Percentiles rank a stretch among this genome's conserved stretches.
phyloP scores from a whole-genome alignment of 2,329 filamentous ascomycete genomes.

The Clarireedia paspali region DNA sequence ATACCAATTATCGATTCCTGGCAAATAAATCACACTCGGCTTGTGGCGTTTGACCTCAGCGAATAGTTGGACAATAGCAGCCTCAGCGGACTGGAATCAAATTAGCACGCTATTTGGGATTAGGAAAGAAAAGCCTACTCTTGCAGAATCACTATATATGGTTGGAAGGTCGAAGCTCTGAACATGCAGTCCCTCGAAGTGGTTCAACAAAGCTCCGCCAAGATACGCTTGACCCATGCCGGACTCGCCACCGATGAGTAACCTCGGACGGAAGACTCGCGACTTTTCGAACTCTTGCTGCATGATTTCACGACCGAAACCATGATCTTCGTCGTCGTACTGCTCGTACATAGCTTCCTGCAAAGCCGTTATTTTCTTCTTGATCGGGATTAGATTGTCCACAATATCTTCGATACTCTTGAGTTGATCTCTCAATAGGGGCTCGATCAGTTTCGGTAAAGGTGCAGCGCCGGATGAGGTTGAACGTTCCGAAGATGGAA shows the following conservation, averaged over 20 bases:
- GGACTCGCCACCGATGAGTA: conserved; percentile 71
- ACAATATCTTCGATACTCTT: conserved; percentile 59
- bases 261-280: conserved; percentile 78
- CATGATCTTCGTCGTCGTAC: conserved; percentile 71
- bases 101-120: conserved; percentile 8
- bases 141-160: conserved; percentile 72
- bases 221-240: conserved; percentile 96
- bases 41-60: conserved; percentile 90
- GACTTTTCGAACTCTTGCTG: conserved; percentile 76
- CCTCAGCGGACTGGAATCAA: conserved; percentile 44
- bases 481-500: conserved; percentile 89
- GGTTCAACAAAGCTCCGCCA: conserved; percentile 74
- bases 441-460: conserved; percentile 71
- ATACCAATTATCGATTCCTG: conserved; percentile 85
- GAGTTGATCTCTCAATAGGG: conserved; percentile 69
- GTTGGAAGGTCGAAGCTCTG: conserved; percentile 90
- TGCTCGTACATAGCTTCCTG: conserved; percentile 92
- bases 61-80: conserved; percentile 84
- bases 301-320: conserved; percentile 75
- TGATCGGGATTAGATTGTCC: conserved; percentile 71
- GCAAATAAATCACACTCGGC: conserved; percentile 91
- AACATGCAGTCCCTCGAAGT: conserved; percentile 89
- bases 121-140: conserved; percentile 41
- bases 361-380: conserved; percentile 79
- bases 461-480: conserved; percentile 77